A percentile compares a stretch with the other conserved stretches of the same genome.
Evolutionary conservation across 2,329 filamentous ascomycete species (phyloP).

Genomic region (Fusarium xyrophilum): DNA sequence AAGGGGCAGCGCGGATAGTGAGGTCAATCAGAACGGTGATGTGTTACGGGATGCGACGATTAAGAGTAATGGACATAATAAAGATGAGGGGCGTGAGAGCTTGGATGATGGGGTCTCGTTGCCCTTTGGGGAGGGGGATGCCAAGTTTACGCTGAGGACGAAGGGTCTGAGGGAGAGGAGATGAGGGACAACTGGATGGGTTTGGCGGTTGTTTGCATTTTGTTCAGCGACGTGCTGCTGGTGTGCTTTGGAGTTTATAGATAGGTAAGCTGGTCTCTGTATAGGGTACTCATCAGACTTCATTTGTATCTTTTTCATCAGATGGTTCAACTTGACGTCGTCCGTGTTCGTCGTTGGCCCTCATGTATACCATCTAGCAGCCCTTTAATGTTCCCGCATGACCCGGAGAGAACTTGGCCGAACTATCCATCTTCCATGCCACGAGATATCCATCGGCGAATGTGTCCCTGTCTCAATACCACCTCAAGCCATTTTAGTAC

Average conservation of each 20-base stretch:
- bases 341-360: background rate
- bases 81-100: conserved; percentile 26
- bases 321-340: background rate
- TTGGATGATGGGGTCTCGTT: conserved; percentile 43
- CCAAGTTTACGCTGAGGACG: conserved; percentile 60
- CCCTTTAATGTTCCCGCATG: background rate
- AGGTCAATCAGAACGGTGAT: conserved; percentile 51
- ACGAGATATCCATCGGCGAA: background rate
- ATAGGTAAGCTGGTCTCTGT: background rate
- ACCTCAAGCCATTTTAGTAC: background rate
- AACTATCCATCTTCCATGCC: background rate
- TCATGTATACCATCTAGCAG: background rate
- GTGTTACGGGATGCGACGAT: conserved; percentile 49
- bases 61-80: conserved; percentile 35
- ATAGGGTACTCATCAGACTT: background rate
- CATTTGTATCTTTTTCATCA: background rate
- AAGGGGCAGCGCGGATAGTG: conserved; percentile 55
- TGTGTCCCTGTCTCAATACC: background rate
- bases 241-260: conserved; percentile 3
- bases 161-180: conserved; percentile 60
- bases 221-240: conserved; percentile 11
- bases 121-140: conserved; percentile 56
- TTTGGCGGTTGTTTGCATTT: background rate
- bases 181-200: background rate
- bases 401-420: accelerated